Evolutionary conservation across 108 stramenopile genomes (phyloP).

Genomic region (Aureococcus anophagefferens): DNA sequence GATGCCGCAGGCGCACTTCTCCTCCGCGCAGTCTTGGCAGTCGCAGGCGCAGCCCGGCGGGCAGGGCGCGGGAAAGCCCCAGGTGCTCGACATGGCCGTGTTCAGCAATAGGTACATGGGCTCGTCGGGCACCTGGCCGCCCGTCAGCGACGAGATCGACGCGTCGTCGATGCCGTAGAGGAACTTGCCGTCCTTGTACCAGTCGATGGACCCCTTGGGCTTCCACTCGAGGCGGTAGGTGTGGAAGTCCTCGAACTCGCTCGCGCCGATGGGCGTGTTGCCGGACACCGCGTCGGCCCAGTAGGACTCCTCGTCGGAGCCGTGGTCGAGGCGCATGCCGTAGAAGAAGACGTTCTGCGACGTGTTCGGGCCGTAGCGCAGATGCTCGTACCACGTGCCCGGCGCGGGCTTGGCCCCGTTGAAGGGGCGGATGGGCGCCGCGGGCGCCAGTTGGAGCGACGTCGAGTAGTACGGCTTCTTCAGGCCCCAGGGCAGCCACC

Average conservation of each 20-base stretch:
- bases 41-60: conserved; percentile 73
- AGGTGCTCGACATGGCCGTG: conserved; percentile 77
- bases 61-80: conserved; percentile 80
- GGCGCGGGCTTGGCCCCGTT: conserved; percentile 49
- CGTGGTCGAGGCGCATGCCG: conserved; percentile 68
- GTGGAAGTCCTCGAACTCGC: conserved; percentile 76
- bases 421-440: neutral
- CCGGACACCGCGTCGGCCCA: conserved; percentile 88
- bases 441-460: conserved; percentile 6
- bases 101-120: conserved; percentile 84
- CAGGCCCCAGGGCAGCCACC: neutral
- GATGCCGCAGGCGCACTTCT: conserved; percentile 71
- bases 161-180: conserved; percentile 58
- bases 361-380: conserved; percentile 64
- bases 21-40: conserved; percentile 71
- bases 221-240: conserved; percentile 86
- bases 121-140: conserved; percentile 81
- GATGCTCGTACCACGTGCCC: conserved; percentile 76
- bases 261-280: conserved; percentile 55
- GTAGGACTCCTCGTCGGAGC: conserved; percentile 67
- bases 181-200: conserved; percentile 78
- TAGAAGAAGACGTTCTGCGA: conserved; percentile 91
- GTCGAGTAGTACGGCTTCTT: neutral
- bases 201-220: conserved; percentile 55
- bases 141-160: conserved; percentile 52